These are phyloP conservation scores for Vigna angularis DNA, from an alignment of 306 rosid species.

Conservation along the genomic window DNA sequence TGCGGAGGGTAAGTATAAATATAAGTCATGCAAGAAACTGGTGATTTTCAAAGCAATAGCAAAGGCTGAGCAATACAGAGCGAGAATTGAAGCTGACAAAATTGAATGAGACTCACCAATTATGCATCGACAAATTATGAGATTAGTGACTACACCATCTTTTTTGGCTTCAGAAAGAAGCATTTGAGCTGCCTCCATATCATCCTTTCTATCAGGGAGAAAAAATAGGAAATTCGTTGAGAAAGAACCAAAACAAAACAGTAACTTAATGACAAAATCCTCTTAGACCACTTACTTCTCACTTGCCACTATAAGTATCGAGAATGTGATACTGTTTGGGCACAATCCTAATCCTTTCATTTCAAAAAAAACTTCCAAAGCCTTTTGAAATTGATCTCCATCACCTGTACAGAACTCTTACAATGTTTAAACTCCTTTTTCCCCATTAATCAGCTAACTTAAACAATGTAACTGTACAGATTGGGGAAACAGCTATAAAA, in stretches of 20 bases:
- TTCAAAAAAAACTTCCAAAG: constrained; percentile 80
- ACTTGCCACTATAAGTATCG: constrained; percentile 80
- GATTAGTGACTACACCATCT: constrained; percentile 67
- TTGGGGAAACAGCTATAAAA: constrained; percentile 15
- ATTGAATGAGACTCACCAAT: constrained; percentile 61
- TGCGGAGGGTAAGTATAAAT: background rate
- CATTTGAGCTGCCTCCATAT: constrained; percentile 77
- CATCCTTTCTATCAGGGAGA: constrained; percentile 69
- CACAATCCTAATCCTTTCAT: constrained; percentile 79
- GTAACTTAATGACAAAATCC: constrained; percentile 26
- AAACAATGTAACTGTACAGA: constrained; percentile 26
- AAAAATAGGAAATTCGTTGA: constrained; percentile 36
- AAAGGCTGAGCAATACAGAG: constrained; percentile 19
- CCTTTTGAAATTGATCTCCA: constrained; percentile 85
- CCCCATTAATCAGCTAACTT: constrained; percentile 39
- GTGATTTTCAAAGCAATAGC: constrained; percentile 26
- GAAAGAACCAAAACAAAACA: constrained; percentile 37
- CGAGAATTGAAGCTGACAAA: constrained; percentile 23
- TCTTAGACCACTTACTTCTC: constrained; percentile 69
- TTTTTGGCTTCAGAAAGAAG: constrained; percentile 81
- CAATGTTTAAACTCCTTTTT: constrained; percentile 35
- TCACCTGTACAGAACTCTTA: constrained; percentile 69
- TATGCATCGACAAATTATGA: constrained; percentile 74
- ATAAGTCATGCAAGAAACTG: constrained; percentile 1
- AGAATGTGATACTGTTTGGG: constrained; percentile 90